Conservation (phyloP, 2,329 filamentous ascomycete genomes). For the Aspergillus thermomutatus region DNA sequence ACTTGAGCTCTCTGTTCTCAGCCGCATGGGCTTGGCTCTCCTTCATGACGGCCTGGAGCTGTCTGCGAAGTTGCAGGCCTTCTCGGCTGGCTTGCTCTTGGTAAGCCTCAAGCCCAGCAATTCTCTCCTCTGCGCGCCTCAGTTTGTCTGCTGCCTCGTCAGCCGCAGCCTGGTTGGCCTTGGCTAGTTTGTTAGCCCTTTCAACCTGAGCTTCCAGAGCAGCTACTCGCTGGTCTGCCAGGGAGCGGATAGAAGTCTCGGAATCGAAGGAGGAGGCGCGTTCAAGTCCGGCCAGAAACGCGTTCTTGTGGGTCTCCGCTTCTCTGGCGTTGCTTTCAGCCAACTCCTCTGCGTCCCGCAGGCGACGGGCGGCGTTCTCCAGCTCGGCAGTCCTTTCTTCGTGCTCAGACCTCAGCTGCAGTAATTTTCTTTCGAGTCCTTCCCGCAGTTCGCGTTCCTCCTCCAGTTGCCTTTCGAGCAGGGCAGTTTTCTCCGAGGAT, state of each 20-base stretch:
- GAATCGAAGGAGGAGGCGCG: conserved; percentile 56
- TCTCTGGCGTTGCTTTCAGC: conserved; percentile 84
- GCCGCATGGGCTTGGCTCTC: conserved; percentile 80
- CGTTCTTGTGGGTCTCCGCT: conserved; percentile 78
- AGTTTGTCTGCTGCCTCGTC: conserved; percentile 84
- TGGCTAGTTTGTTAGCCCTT: conserved; percentile 73
- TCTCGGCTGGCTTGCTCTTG: conserved; percentile 96
- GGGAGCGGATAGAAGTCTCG: conserved; percentile 32
- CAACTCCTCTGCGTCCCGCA: conserved; percentile 83
- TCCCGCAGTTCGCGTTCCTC: conserved; percentile 78
- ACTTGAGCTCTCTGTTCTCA: conserved; percentile 76
- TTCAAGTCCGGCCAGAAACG: conserved; percentile 77
- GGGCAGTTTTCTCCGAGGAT: conserved; percentile 70
- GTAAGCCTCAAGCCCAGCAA: conserved; percentile 92
- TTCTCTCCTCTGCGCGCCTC: conserved; percentile 89
- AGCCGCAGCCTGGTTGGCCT: conserved; percentile 84
- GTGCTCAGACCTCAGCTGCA: conserved; percentile 74
- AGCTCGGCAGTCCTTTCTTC: conserved; percentile 77
- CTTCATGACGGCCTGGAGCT: conserved; percentile 78
- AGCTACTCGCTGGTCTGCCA: conserved; percentile 55
- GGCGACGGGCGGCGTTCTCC: conserved; percentile 66
- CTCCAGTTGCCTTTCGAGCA: conserved; percentile 72
- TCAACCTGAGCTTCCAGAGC: conserved; percentile 78
- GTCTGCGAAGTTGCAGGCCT: conserved; percentile 81
- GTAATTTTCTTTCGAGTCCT: conserved; percentile 70